Evolutionary conservation across 1,284 basidiomycete genomes (phyloP).

Genomic region (Papiliotrema terrestris): DNA sequence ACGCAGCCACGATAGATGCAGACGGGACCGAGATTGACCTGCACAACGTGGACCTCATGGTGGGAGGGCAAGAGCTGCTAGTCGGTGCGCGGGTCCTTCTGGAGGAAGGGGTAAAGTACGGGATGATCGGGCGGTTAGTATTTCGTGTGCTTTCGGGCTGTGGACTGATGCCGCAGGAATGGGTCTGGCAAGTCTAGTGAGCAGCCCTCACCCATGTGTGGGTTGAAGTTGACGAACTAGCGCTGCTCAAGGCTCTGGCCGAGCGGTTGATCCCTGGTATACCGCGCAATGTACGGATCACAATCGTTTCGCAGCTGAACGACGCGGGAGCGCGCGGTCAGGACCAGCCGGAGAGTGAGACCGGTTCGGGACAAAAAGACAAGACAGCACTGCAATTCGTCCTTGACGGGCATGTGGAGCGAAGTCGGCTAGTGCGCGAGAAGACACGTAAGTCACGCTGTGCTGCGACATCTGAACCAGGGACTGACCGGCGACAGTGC

Average conservation of each 20-base stretch:
- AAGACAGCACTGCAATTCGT: slow-evolving; percentile 43
- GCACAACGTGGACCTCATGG: slow-evolving; percentile 52
- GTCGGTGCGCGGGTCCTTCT: slow-evolving; percentile 56
- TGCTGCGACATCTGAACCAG: not conserved
- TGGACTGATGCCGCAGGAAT: slow-evolving; percentile 45
- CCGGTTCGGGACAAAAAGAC: too few relatives aligned
- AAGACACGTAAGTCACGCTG: slow-evolving; percentile 27
- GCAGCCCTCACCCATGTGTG: not conserved
- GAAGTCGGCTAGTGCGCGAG: slow-evolving; percentile 32
- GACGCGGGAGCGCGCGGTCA: too few relatives aligned
- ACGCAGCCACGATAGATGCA: slow-evolving; percentile 46
- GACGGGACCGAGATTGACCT: slow-evolving; percentile 54
- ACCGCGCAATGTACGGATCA: slow-evolving; percentile 54
- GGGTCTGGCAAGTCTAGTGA: slow-evolving; percentile 59
- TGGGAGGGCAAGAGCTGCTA: slow-evolving; percentile 57
- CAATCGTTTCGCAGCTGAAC: slow-evolving; percentile 58
- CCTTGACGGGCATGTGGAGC: slow-evolving; percentile 43
- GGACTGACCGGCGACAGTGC: not conserved
- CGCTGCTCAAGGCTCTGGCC: slow-evolving; percentile 52
- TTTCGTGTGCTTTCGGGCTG: too few relatives aligned
- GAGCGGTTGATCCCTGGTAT: slow-evolving; percentile 57
- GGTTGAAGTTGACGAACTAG: slow-evolving; percentile 9
- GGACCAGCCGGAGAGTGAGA: too few relatives aligned
- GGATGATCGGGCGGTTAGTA: slow-evolving; percentile 49
- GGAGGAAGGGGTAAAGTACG: slow-evolving; percentile 56